Evolutionary conservation across 805 yeast species (phyloP).

Genomic region (Yarrowia divulgata): DNA sequence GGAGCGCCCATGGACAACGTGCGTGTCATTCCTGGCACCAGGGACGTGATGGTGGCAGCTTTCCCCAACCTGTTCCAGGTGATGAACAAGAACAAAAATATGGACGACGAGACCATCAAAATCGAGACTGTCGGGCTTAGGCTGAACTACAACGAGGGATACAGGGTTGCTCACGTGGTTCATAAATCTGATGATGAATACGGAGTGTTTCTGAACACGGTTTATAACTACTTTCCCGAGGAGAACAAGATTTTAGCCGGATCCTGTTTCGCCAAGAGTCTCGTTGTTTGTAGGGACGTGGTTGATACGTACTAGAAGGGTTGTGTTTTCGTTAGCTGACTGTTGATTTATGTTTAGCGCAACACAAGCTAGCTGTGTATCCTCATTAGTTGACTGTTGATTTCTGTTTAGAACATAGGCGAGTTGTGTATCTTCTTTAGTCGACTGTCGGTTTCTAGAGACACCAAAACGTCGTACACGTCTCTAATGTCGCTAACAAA

Average conservation of each 20-base stretch:
- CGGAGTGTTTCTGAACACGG: conserved; percentile 23
- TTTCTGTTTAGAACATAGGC: no score
- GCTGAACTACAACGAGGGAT: conserved; percentile 17
- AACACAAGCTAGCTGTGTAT: no score
- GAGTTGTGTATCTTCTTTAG: no score
- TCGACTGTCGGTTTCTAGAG: no score
- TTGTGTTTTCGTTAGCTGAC: no score
- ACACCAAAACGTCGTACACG: no score
- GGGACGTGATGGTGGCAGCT: conserved; percentile 25
- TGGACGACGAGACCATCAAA: neutral
- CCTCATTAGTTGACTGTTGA: no score
- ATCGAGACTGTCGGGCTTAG: conserved; percentile 15
- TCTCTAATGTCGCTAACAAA: no score
- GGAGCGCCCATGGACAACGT: conserved; percentile 34
- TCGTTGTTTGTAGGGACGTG: conserved; percentile 13
- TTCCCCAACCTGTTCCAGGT: conserved; percentile 27
- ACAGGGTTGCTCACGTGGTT: conserved; percentile 13
- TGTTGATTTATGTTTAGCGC: no score
- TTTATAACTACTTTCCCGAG: conserved; percentile 30
- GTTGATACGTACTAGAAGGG: no score
- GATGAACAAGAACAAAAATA: conserved; percentile 2
- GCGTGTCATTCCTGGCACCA: conserved; percentile 25
- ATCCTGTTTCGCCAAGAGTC: conserved; percentile 13
- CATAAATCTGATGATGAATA: conserved; percentile 23
- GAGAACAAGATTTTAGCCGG: conserved; percentile 17